A percentile compares a stretch with the other conserved stretches of the same genome.
These are phyloP conservation scores for Vachellia collinsii DNA, from an alignment of 306 rosid species.

Conservation along the genomic window DNA sequence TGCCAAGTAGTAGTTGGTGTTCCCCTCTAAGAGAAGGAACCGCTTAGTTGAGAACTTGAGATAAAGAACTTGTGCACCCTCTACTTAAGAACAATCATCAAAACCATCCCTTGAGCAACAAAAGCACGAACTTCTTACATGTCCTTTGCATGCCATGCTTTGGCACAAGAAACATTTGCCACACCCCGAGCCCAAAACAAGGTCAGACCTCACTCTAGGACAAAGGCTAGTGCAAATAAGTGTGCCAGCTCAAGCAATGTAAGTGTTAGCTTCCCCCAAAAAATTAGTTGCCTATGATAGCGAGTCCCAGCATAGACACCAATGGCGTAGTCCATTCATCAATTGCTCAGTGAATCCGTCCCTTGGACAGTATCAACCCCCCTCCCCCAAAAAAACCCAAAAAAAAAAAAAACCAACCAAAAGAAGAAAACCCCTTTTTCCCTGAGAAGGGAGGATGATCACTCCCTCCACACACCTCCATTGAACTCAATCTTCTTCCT, in stretches of 20 bases:
- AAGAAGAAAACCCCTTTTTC: too few relatives aligned
- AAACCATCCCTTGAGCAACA: not conserved
- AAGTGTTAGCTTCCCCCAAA: not conserved
- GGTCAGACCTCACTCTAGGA: not conserved
- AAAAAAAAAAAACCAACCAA: not conserved
- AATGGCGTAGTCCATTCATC: not conserved
- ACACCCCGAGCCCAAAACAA: not conserved
- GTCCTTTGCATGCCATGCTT: not conserved
- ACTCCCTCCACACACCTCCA: not conserved
- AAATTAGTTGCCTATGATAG: not conserved
- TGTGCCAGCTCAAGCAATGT: not conserved
- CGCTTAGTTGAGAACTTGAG: not conserved
- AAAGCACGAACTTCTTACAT: not conserved
- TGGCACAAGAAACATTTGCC: not conserved
- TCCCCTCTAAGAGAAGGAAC: not conserved
- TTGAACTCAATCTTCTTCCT: not conserved
- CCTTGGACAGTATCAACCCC: not conserved
- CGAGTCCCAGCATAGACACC: not conserved
- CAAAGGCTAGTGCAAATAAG: not conserved
- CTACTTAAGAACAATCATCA: not conserved
- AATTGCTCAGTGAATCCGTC: not conserved
- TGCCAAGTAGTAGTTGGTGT: not conserved
- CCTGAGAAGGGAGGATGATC: not conserved
- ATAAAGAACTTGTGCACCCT: not conserved
- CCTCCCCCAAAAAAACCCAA: too few relatives aligned